phyloP scores from a whole-genome alignment of 2,329 filamentous ascomycete species.

The Botryotinia narcissicola region DNA sequence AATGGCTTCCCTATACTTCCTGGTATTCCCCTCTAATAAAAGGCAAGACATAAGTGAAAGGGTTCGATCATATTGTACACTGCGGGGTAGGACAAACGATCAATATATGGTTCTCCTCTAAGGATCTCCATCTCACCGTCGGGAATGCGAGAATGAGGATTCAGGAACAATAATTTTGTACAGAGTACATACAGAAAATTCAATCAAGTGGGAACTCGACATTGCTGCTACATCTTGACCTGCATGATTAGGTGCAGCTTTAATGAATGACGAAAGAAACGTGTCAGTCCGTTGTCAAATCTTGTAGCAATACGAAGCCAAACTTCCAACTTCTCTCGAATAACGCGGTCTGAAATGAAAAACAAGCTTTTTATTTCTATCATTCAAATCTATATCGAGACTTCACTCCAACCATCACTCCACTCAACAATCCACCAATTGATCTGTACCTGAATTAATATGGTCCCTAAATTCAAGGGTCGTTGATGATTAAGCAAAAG shows the following conservation, averaged over 20 bases:
- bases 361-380: constrained; percentile 10
- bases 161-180: constrained; percentile 4
- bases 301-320: neutral
- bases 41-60: neutral
- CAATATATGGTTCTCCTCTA: neutral
- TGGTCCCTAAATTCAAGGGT: neutral
- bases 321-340: neutral
- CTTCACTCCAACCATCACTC: constrained; percentile 4
- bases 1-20: neutral
- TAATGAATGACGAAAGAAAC: constrained; percentile 11
- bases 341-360: neutral
- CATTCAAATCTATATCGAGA: constrained; percentile 9
- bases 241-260: constrained; percentile 10
- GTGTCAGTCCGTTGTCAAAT: constrained; percentile 4
- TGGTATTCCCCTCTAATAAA: neutral
- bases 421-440: neutral
- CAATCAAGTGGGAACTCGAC: constrained; percentile 3
- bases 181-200: neutral
- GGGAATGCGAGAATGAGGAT: neutral
- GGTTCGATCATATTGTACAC: neutral
- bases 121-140: neutral
- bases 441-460: constrained; percentile 16
- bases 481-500: neutral
- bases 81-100: constrained; percentile 3
- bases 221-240: constrained; percentile 4